A percentile compares a stretch with the other conserved stretches of the same genome.
Conservation (phyloP, 805 yeast genomes). For the Saccharomycopsis oosterbeekiorum region DNA sequence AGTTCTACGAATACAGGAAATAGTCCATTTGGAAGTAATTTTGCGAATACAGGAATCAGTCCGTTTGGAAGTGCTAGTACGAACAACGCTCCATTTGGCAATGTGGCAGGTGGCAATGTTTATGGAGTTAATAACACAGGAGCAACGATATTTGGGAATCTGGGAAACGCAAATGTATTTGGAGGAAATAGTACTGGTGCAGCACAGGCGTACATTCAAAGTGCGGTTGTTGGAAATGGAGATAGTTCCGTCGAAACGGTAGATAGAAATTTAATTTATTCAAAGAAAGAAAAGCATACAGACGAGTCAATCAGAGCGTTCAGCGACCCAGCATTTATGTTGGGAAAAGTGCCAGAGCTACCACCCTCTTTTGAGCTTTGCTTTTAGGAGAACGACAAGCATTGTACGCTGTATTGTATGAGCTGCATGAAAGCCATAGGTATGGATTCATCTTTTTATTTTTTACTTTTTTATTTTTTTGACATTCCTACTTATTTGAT, state of each 20-base stretch:
- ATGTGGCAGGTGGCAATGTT: background rate
- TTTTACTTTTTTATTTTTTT: too few relatives aligned
- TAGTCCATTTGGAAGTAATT: background rate
- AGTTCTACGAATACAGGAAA: background rate
- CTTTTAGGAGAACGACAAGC: background rate
- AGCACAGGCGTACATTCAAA: background rate
- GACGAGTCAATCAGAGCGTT: background rate
- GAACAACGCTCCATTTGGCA: background rate
- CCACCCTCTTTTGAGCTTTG: conserved; percentile 4
- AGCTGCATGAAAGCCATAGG: too few relatives aligned
- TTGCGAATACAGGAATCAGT: background rate
- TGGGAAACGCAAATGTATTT: background rate
- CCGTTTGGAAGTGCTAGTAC: background rate
- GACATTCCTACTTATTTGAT: too few relatives aligned
- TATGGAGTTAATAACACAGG: background rate
- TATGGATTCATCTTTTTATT: too few relatives aligned
- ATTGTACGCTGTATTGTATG: too few relatives aligned
- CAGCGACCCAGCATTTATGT: background rate
- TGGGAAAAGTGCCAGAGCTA: background rate
- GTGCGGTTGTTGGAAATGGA: background rate
- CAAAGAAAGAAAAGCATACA: background rate
- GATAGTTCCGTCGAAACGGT: background rate
- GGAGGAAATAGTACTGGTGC: background rate
- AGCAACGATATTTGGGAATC: background rate
- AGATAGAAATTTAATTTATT: background rate